Evolutionary conservation across 306 rosid species (phyloP), one percentile per base, ranked within the genome.

Genomic region (Trichosanthes truncata): DNA sequence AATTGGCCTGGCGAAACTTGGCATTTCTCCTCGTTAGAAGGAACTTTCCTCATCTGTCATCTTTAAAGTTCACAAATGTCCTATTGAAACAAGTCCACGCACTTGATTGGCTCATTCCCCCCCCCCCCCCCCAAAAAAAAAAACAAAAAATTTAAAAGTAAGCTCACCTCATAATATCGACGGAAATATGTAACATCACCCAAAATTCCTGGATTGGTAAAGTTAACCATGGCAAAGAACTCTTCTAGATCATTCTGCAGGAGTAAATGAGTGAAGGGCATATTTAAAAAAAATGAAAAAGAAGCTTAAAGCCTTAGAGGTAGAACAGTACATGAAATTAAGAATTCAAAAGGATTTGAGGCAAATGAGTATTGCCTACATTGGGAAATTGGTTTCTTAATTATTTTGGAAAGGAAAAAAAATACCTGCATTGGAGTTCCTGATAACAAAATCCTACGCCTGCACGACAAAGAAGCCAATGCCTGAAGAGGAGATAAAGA

Each of bases 401-500:
- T 68, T 68, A 35, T 68, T 68, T 41, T 21, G 75, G 46, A 68
- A 68, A 41, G 53, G 40, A 38, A 68, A n/a, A 40, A 68, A 41
- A n/a, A 68, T n/a, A 92, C 98, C 93, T 94, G 98, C 95, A 94
- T 89, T 68, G 98, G 98, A 80, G 98, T 94, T 91, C 98, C 98
- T 79, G 98, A 92, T 84, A 94, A 82, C 85, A 94, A 85, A 77
- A 94, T 66, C 69, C 98, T 89, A 48, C 92, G 89, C 78, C 85
- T 92, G 87, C 98, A 94, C 9, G 93, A 80, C 81, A 94, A 91
- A 82, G 92, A 79, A 52, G 98, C 98, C 91, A 94, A 83, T 80
- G 98, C 97, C 98, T 94, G 82, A 81, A 80, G 73, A 81, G 83
- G 79, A 77, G 66, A 81, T 79, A 82, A 57, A 68, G 68, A 55